Conservation (phyloP, 1,284 basidiomycete genomes). For the Microstroma glucosiphilum region DNA sequence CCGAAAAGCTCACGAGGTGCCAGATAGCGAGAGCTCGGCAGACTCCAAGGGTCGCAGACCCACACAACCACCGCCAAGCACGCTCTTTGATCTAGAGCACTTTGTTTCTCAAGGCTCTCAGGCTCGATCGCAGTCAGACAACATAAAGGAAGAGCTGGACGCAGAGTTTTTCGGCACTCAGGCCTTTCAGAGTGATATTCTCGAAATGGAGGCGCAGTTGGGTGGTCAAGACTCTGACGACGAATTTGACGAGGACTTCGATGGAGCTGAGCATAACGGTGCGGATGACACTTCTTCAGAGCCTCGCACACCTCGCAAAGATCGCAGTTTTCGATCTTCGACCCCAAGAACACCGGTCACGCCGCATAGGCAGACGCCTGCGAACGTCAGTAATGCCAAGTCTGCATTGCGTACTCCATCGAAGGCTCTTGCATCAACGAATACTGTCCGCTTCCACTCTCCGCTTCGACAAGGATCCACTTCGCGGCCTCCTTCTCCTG, state of each 20-base stretch:
- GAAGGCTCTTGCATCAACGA: background rate
- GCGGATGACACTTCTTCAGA: background rate
- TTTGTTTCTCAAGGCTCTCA: constrained; percentile 24
- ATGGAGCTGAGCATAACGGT: background rate
- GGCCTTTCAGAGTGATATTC: constrained; percentile 38
- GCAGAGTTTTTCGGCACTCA: constrained; percentile 47
- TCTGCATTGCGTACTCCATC: background rate
- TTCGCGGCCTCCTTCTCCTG: no score
- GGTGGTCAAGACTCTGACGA: constrained; percentile 34
- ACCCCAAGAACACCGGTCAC: no score
- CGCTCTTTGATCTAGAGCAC: constrained; percentile 29
- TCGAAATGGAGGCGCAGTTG: constrained; percentile 31
- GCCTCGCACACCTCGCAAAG: background rate
- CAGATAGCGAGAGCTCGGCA: background rate
- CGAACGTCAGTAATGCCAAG: background rate
- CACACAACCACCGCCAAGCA: constrained; percentile 4
- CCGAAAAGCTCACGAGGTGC: constrained; percentile 26
- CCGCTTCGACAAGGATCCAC: background rate
- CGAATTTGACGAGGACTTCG: constrained; percentile 11
- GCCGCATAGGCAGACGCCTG: no score
- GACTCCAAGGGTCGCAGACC: background rate
- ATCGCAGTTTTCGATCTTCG: background rate
- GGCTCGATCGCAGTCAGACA: constrained; percentile 25
- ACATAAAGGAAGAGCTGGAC: constrained; percentile 45
- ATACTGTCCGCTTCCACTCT: background rate